phyloP scores from a whole-genome alignment of 768 basidiomycete species.

The Cytidiella melzeri region DNA sequence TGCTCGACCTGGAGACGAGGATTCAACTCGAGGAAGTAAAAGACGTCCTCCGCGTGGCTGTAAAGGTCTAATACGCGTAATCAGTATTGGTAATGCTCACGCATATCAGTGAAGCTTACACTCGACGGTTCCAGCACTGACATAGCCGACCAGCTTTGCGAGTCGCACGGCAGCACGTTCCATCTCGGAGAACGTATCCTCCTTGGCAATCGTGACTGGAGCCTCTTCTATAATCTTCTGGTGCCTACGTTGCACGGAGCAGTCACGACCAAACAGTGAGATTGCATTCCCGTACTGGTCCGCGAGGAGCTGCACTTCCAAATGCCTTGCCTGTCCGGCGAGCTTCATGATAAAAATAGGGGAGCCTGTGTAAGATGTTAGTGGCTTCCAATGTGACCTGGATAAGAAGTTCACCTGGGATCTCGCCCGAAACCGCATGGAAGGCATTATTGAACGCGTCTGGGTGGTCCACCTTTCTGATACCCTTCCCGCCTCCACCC shows the following conservation, averaged over 20 bases:
- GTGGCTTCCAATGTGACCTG: slow-evolving; percentile 6
- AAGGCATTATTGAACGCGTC: slow-evolving; percentile 93
- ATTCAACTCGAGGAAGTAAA: slow-evolving; percentile 98
- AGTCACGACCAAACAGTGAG: slow-evolving; percentile 97
- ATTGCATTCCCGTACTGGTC: slow-evolving; percentile 99
- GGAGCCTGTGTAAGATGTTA: slow-evolving; percentile 51
- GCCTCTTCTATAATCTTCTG: slow-evolving; percentile 99
- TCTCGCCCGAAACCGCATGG: slow-evolving; percentile 90
- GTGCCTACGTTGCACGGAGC: slow-evolving; percentile 97
- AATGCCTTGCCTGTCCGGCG: slow-evolving; percentile 92
- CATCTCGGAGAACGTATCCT: slow-evolving; percentile 93
- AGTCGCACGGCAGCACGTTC: slow-evolving; percentile 98
- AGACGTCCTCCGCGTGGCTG: slow-evolving; percentile 86
- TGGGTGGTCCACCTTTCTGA: slow-evolving; percentile 83
- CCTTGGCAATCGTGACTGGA: slow-evolving; percentile 93
- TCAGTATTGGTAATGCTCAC: slow-evolving; percentile 6
- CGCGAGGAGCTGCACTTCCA: slow-evolving; percentile 96
- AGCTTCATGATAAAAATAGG: slow-evolving; percentile 99
- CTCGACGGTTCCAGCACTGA: slow-evolving; percentile 97
- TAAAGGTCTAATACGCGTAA: slow-evolving; percentile 66
- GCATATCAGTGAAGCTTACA: slow-evolving; percentile 43
- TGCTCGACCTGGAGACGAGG: slow-evolving; percentile 99
- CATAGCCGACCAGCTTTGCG: slow-evolving; percentile 98
- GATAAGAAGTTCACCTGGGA: slow-evolving; percentile 64
- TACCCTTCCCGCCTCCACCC: slow-evolving; percentile 99